Percentiles rank a stretch among this genome's conserved stretches.
phyloP scores from a whole-genome alignment of 1,284 basidiomycete genomes.

The Cryptococcus maquisensis region DNA sequence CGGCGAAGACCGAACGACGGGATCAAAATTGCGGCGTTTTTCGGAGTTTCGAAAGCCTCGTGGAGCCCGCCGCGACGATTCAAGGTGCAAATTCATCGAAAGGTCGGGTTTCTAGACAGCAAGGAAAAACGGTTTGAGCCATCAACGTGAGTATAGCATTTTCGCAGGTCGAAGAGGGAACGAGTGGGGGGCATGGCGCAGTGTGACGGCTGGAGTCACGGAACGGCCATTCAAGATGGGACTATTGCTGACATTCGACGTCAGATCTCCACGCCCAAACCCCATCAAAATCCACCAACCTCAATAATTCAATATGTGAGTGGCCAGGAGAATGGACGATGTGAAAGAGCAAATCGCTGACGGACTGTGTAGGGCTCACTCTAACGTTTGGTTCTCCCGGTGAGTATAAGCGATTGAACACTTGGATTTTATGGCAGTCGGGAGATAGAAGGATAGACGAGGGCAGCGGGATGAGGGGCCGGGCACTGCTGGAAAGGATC shows the following conservation, averaged over 20 bases:
- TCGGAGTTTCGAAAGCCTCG: neutral
- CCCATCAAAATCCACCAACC: neutral
- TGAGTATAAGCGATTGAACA: conserved; percentile 19
- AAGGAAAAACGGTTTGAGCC: neutral
- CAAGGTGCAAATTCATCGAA: neutral
- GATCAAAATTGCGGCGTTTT: neutral
- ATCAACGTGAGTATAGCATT: neutral
- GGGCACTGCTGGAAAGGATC: neutral
- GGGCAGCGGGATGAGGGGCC: neutral
- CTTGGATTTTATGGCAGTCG: neutral
- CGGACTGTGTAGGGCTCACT: conserved; percentile 44
- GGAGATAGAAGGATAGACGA: neutral
- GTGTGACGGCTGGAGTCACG: neutral
- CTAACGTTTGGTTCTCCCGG: conserved; percentile 52
- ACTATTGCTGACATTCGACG: neutral
- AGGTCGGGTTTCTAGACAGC: neutral
- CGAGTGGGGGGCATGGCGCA: neutral
- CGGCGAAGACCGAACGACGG: too few species aligned
- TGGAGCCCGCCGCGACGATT: neutral
- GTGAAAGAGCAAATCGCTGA: conserved; percentile 1
- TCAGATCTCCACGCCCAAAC: neutral
- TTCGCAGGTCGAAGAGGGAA: neutral
- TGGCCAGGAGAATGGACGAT: neutral
- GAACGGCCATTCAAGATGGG: neutral
- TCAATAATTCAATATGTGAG: conserved; percentile 15